Conservation (phyloP, 805 yeast genomes). For the Candida ficus region DNA sequence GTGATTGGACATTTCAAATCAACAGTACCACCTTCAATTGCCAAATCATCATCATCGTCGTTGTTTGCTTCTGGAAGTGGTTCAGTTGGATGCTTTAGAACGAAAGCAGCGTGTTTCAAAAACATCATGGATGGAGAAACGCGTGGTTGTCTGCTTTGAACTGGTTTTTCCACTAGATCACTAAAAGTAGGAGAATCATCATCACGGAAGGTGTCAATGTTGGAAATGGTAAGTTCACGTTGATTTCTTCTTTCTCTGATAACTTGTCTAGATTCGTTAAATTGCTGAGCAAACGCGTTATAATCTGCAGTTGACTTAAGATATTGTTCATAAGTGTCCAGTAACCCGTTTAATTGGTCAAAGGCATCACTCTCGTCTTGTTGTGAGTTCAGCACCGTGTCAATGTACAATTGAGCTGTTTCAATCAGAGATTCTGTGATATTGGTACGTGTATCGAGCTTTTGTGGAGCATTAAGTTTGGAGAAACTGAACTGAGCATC, state of each 20-base stretch:
- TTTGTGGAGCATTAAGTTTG: neutral
- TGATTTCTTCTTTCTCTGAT: slow-evolving; percentile 5
- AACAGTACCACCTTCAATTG: slow-evolving; percentile 66
- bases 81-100: slow-evolving; percentile 54
- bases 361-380: neutral
- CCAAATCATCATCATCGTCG: slow-evolving; percentile 60
- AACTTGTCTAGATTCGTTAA: slow-evolving; percentile 11
- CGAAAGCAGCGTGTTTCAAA: slow-evolving; percentile 39
- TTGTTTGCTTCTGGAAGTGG: slow-evolving; percentile 45
- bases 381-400: neutral
- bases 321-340: slow-evolving; percentile 18
- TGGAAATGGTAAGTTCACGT: slow-evolving; percentile 12
- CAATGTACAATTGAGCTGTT: neutral
- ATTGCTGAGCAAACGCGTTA: slow-evolving; percentile 9
- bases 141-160: neutral
- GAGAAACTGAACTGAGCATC: neutral
- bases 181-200: neutral
- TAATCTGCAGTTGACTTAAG: slow-evolving; percentile 13
- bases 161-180: slow-evolving; percentile 1
- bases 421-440: neutral
- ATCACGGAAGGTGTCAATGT: slow-evolving; percentile 7
- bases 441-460: neutral
- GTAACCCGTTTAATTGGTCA: slow-evolving; percentile 2
- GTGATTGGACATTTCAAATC: slow-evolving; percentile 67
- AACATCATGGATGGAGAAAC: slow-evolving; percentile 5